Conservation (phyloP, 495 filamentous ascomycete genomes). For the Entonaema liquescens region DNA sequence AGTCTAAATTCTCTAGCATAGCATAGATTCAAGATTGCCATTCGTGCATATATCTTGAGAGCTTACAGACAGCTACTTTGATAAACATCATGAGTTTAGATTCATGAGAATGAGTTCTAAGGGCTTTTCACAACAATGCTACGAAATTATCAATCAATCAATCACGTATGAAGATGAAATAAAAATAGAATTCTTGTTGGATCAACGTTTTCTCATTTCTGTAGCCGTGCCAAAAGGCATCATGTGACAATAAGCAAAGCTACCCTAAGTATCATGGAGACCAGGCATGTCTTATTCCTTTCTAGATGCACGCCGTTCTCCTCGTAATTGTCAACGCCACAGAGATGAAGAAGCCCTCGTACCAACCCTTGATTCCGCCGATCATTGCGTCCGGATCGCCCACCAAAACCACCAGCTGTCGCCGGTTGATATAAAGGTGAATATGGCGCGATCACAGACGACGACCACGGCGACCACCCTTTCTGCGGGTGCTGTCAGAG, state of each 20-base stretch:
- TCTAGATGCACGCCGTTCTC: conserved; percentile 66
- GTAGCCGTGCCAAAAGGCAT: conserved; percentile 62
- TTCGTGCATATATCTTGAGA: neutral
- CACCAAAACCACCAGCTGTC: conserved; percentile 42
- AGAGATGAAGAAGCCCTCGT: conserved; percentile 57
- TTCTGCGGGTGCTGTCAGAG: conserved; percentile 97
- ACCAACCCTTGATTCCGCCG: conserved; percentile 47
- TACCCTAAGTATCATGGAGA: conserved; percentile 59
- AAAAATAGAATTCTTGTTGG: conserved; percentile 18
- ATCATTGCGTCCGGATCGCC: conserved; percentile 43
- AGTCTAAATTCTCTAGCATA: conserved; percentile 13
- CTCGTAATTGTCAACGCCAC: conserved; percentile 71
- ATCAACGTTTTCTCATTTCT: conserved; percentile 49
- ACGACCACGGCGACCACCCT: conserved; percentile 99
- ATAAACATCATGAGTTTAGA: neutral
- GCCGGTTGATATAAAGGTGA: neutral
- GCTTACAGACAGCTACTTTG: neutral
- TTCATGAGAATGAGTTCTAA: neutral
- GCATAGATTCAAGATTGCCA: conserved; percentile 4
- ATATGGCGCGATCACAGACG: conserved; percentile 77
- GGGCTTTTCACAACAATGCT: neutral
- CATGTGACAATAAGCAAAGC: conserved; percentile 61
- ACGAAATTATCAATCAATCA: neutral
- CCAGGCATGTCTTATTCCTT: conserved; percentile 60
- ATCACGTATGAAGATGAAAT: conserved; percentile 8